A percentile compares a stretch with the other conserved stretches of the same genome.
Evolutionary conservation across 116 monocot species (phyloP).

Genomic region (Phalaenopsis hybrid): DNA sequence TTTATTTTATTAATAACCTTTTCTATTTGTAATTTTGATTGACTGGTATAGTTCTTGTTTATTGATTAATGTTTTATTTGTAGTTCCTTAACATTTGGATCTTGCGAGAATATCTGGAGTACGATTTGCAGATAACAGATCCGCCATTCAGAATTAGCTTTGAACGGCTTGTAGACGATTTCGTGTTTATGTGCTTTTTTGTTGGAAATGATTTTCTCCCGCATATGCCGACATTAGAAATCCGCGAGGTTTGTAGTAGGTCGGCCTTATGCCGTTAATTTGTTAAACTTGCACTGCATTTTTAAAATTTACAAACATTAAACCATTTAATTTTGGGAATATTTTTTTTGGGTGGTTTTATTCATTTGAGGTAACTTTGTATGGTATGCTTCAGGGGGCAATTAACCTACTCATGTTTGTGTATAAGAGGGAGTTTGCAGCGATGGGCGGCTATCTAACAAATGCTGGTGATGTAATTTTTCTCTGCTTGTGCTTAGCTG

Average conservation of each 20-base stretch:
- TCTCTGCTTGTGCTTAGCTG: not conserved
- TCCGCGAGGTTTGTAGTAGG: constrained; percentile 66
- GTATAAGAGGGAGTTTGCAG: constrained; percentile 74
- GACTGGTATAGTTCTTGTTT: not conserved
- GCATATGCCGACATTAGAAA: constrained; percentile 97
- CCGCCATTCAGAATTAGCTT: constrained; percentile 66
- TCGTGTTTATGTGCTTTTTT: constrained; percentile 96
- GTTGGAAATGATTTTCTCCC: constrained; percentile 99
- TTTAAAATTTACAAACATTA: not conserved
- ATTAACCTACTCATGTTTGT: constrained; percentile 86
- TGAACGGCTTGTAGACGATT: constrained; percentile 91
- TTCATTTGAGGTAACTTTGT: constrained; percentile 1
- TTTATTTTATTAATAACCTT: not conserved
- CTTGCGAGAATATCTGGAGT: constrained; percentile 87
- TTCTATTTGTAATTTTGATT: constrained; percentile 1
- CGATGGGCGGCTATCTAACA: constrained; percentile 95
- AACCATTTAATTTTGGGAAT: not conserved
- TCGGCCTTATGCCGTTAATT: not conserved
- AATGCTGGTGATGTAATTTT: constrained; percentile 89
- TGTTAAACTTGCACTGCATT: not conserved
- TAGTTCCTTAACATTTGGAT: constrained; percentile 96
- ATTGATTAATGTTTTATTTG: constrained; percentile 3
- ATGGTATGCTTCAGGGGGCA: constrained; percentile 55
- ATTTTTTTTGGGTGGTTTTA: not conserved
- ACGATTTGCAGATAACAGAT: constrained; percentile 64